A percentile compares a stretch with the other conserved stretches of the same genome.
Conservation (phyloP, 352 stramenopile genomes). For the Phytophthora chlamydospora region DNA sequence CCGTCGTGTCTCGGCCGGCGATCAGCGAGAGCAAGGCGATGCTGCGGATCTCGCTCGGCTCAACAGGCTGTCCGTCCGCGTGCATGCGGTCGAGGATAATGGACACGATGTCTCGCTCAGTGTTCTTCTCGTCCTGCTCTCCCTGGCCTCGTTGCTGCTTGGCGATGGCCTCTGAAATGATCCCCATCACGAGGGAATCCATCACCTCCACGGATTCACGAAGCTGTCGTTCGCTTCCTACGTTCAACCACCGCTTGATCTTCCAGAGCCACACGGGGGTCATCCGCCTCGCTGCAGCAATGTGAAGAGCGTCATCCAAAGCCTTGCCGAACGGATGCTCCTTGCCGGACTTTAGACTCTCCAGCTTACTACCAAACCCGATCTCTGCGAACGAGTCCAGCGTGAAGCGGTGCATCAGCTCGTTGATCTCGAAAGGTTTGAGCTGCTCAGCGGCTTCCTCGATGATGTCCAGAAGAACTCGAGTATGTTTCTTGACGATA, state of each 20-base stretch:
- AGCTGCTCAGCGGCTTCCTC: background rate
- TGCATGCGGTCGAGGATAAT: conserved; percentile 12
- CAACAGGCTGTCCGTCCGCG: background rate
- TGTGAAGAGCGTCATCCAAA: conserved; percentile 40
- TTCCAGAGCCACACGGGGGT: conserved; percentile 44
- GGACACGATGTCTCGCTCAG: conserved; percentile 8
- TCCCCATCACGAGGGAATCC: conserved; percentile 19
- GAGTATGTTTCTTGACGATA: background rate
- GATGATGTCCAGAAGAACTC: background rate
- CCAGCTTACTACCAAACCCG: conserved; percentile 55
- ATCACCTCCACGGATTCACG: conserved; percentile 22
- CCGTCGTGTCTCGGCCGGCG: conserved; percentile 14
- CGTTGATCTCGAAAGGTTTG: conserved; percentile 21
- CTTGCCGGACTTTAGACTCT: conserved; percentile 26
- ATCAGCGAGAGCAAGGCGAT: conserved; percentile 4
- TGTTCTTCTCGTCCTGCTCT: background rate
- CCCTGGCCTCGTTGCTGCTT: background rate
- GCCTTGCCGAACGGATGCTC: conserved; percentile 44
- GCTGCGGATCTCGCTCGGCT: conserved; percentile 6
- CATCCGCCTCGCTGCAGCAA: conserved; percentile 22
- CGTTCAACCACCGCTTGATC: conserved; percentile 29
- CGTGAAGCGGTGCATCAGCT: conserved; percentile 43
- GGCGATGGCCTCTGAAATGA: conserved; percentile 14
- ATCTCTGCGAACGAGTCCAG: conserved; percentile 61
- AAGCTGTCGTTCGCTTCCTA: conserved; percentile 33